phyloP scores from a whole-genome alignment of 306 rosid genomes.

The Mimosa pudica region DNA sequence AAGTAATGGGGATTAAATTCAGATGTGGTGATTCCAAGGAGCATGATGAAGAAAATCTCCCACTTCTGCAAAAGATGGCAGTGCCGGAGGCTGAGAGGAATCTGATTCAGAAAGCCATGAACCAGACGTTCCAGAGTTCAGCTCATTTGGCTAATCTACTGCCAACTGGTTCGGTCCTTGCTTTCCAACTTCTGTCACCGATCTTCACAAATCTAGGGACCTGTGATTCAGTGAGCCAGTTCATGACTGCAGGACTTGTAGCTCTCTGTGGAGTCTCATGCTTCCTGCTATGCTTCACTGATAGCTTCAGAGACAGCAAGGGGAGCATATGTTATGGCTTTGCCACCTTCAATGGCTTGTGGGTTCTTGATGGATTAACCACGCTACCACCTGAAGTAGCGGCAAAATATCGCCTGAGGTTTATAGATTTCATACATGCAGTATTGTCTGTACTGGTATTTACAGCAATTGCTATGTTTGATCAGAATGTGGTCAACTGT shows the following conservation, averaged over 20 bases:
- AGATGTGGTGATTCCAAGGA: background rate
- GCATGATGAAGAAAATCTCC: constrained; percentile 45
- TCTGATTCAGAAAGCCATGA: constrained; percentile 68
- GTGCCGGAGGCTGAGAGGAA: constrained; percentile 49
- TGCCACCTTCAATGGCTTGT: constrained; percentile 66
- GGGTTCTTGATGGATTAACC: constrained; percentile 67
- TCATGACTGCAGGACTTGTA: constrained; percentile 54
- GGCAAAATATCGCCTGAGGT: constrained; percentile 47
- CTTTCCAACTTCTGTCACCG: constrained; percentile 84
- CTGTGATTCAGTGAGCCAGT: constrained; percentile 61
- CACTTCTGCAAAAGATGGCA: constrained; percentile 52
- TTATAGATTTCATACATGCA: constrained; percentile 70
- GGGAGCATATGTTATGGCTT: constrained; percentile 75
- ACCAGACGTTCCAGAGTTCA: constrained; percentile 75
- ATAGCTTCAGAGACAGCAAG: constrained; percentile 61
- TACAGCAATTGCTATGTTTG: constrained; percentile 69
- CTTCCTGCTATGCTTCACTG: constrained; percentile 64
- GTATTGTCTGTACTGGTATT: constrained; percentile 61
- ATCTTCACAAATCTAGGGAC: constrained; percentile 66
- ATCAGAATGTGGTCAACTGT: constrained; percentile 65
- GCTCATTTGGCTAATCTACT: constrained; percentile 86
- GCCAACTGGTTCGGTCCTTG: constrained; percentile 88
- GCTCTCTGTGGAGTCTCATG: constrained; percentile 54
- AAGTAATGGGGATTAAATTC: constrained; percentile 59
- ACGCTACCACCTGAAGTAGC: constrained; percentile 44